Evolutionary conservation across 1,284 basidiomycete genomes (phyloP).

Genomic region (Naganishia sp.): DNA sequence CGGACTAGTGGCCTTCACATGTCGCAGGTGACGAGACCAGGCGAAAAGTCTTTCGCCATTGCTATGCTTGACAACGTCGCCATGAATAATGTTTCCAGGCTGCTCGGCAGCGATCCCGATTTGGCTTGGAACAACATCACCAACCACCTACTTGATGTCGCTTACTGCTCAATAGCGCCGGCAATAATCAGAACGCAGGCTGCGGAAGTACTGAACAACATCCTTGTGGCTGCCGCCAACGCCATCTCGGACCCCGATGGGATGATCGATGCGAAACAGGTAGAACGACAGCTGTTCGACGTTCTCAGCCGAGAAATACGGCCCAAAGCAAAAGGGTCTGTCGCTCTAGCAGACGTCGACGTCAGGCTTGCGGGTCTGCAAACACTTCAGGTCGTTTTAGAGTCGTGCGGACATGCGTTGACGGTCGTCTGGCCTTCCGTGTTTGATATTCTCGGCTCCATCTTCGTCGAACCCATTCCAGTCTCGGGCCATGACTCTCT

Average conservation of each 20-base stretch:
- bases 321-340: conserved; percentile 46
- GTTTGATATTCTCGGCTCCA: conserved; percentile 82
- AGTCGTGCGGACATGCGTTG: conserved; percentile 86
- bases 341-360: conserved; percentile 59
- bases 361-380: conserved; percentile 83
- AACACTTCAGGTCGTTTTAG: conserved; percentile 82
- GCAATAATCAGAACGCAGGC: conserved; percentile 83
- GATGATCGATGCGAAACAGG: conserved; percentile 61
- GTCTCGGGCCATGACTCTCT: background rate
- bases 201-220: conserved; percentile 77
- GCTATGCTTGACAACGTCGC: conserved; percentile 78
- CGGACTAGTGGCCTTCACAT: conserved; percentile 82
- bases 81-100: conserved; percentile 76
- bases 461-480: conserved; percentile 59
- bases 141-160: conserved; percentile 71
- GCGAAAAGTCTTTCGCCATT: conserved; percentile 71
- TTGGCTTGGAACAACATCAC: conserved; percentile 85
- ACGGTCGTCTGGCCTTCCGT: conserved; percentile 89
- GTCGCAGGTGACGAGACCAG: conserved; percentile 67
- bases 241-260: conserved; percentile 58
- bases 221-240: conserved; percentile 68
- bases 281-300: conserved; percentile 78
- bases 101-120: conserved; percentile 74
- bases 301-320: conserved; percentile 78
- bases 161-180: conserved; percentile 65